Percentiles rank a stretch among this genome's conserved stretches.
Conservation (phyloP, 75 land plant genomes). For the Cupressus sempervirens region DNA sequence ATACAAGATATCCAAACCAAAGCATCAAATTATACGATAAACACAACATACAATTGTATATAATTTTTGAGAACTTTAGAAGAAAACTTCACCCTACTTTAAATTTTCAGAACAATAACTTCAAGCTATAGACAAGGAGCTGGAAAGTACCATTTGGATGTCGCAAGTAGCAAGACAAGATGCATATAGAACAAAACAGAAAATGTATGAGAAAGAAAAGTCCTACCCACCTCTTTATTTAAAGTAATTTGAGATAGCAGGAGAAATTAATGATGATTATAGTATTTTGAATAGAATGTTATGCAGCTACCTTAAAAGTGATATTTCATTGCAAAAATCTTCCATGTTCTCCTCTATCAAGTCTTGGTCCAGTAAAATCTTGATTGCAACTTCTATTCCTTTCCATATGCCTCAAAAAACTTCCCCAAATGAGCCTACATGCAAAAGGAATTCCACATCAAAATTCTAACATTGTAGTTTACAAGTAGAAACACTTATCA, state of each 20-base stretch:
- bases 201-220: conserved; percentile 18
- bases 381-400: conserved; percentile 96
- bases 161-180: conserved; percentile 72
- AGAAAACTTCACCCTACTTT: neutral
- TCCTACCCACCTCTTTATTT: conserved; percentile 22
- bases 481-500: no score
- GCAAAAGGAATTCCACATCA: neutral
- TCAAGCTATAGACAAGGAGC: neutral
- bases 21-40: no score
- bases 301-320: no score
- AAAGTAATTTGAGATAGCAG: no score
- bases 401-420: conserved; percentile 97
- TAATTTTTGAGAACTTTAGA: no score
- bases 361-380: conserved; percentile 94
- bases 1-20: no score
- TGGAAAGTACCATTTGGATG: conserved; percentile 86
- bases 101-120: neutral
- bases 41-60: no score
- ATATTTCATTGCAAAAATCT: no score
- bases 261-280: no score
- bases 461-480: no score
- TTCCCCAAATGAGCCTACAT: conserved; percentile 93
- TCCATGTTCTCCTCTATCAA: conserved; percentile 79
- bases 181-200: conserved; percentile 10
- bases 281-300: no score